Conservation (phyloP, 805 yeast genomes). For the Metschnikowia gruessii region DNA sequence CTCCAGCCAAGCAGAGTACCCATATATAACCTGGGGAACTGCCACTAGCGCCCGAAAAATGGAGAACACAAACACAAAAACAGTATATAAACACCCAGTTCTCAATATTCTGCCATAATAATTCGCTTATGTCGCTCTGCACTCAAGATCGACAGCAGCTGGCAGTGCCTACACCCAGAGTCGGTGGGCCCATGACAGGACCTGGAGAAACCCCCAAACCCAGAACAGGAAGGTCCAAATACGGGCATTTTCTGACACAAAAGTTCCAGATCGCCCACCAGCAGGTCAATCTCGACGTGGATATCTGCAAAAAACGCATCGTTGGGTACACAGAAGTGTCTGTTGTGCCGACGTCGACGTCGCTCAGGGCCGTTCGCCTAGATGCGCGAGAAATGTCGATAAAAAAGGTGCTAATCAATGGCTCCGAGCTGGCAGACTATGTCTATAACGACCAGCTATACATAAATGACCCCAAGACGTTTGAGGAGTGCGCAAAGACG, state of each 20-base stretch:
- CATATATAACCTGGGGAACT: background rate
- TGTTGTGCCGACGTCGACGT: conserved; percentile 63
- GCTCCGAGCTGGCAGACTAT: conserved; percentile 52
- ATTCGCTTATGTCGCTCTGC: conserved; percentile 7
- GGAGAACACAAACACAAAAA: background rate
- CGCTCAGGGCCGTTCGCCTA: conserved; percentile 56
- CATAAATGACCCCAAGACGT: conserved; percentile 33
- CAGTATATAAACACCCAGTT: background rate
- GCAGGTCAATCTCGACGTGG: conserved; percentile 75
- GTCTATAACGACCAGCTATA: conserved; percentile 53
- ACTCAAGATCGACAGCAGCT: conserved; percentile 13
- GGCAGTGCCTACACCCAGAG: conserved; percentile 20
- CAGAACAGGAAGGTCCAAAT: conserved; percentile 8
- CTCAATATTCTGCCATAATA: no score
- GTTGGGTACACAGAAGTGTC: conserved; percentile 81
- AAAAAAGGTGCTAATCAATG: conserved; percentile 58
- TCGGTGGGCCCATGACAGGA: conserved; percentile 9
- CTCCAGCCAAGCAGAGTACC: background rate
- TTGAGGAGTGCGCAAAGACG: conserved; percentile 26
- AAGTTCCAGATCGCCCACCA: conserved; percentile 80
- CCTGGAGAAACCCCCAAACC: conserved; percentile 16
- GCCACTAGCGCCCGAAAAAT: background rate
- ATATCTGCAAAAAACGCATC: conserved; percentile 56
- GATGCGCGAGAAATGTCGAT: conserved; percentile 80
- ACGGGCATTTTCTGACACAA: conserved; percentile 34